Evolutionary conservation across 2,329 filamentous ascomycete species (phyloP).

Genomic region (Stagonosporopsis rhizophila): DNA sequence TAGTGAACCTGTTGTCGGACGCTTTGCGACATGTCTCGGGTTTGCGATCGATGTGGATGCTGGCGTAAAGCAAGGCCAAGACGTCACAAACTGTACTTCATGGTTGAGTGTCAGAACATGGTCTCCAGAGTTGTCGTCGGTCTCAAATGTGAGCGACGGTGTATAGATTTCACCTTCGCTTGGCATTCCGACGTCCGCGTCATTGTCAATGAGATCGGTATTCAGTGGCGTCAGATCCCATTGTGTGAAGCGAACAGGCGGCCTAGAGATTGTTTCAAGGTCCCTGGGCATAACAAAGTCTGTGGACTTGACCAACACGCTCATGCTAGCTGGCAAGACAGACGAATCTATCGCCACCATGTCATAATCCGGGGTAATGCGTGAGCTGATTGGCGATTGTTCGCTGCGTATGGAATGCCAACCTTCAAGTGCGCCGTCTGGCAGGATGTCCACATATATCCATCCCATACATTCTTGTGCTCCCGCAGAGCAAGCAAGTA

Average conservation of each 20-base stretch:
- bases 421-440: conserved; percentile 51
- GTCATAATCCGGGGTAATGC: conserved; percentile 48
- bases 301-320: conserved; percentile 32
- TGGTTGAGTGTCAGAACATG: conserved; percentile 52
- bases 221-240: conserved; percentile 41
- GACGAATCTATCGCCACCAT: conserved; percentile 45
- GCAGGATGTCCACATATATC: conserved; percentile 55
- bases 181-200: conserved; percentile 18
- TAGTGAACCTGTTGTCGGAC: conserved; percentile 31
- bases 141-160: conserved; percentile 46
- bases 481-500: conserved; percentile 56
- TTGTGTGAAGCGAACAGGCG: conserved; percentile 30
- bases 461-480: conserved; percentile 63
- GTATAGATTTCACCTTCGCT: conserved; percentile 35
- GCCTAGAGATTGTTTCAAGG: conserved; percentile 19
- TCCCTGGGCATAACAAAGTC: conserved; percentile 52
- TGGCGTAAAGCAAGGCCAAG: conserved; percentile 61
- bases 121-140: conserved; percentile 17
- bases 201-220: conserved; percentile 34
- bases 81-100: conserved; percentile 62
- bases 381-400: conserved; percentile 38
- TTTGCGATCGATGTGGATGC: conserved; percentile 28
- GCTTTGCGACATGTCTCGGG: conserved; percentile 33
- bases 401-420: conserved; percentile 59
- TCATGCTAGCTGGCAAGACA: conserved; percentile 37